These are phyloP conservation scores for Pleurotus citrinopileatus DNA, from an alignment of 768 basidiomycete species.

Conservation along the genomic window DNA sequence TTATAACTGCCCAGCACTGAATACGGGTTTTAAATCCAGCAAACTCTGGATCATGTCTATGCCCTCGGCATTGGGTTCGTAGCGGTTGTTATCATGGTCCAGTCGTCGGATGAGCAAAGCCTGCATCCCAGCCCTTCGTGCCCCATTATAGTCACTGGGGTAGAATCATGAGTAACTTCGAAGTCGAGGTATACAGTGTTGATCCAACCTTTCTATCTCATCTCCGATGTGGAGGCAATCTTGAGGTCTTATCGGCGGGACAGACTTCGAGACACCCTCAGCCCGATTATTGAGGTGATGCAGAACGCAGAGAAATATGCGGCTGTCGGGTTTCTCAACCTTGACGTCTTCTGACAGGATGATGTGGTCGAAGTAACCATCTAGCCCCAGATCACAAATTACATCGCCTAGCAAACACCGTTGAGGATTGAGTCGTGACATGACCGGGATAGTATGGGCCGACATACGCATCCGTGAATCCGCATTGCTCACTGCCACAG, in stretches of 20 bases:
- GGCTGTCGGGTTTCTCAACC: slow-evolving; percentile 62
- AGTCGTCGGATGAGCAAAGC: slow-evolving; percentile 56
- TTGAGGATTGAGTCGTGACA: slow-evolving; percentile 4
- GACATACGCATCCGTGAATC: slow-evolving; percentile 68
- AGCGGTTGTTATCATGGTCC: slow-evolving; percentile 42
- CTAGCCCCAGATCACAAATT: slow-evolving; percentile 60
- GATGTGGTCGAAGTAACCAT: slow-evolving; percentile 45
- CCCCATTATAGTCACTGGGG: slow-evolving; percentile 65
- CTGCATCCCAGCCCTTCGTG: slow-evolving; percentile 48
- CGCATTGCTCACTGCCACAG: slow-evolving; percentile 69
- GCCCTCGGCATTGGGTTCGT: slow-evolving; percentile 24
- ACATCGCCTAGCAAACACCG: slow-evolving; percentile 35
- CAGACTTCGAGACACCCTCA: slow-evolving; percentile 12
- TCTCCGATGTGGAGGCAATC: slow-evolving; percentile 76
- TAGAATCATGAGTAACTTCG: background rate
- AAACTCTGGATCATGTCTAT: background rate
- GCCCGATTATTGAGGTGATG: slow-evolving; percentile 23
- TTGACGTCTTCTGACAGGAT: slow-evolving; percentile 71
- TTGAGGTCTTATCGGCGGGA: slow-evolving; percentile 25
- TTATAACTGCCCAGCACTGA: background rate
- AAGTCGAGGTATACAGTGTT: background rate
- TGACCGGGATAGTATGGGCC: background rate
- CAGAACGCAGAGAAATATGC: slow-evolving; percentile 55
- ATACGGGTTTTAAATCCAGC: background rate
- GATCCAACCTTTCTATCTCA: slow-evolving; percentile 54